phyloP scores from a whole-genome alignment of 495 filamentous ascomycete genomes.

The Penicillium paradoxum region DNA sequence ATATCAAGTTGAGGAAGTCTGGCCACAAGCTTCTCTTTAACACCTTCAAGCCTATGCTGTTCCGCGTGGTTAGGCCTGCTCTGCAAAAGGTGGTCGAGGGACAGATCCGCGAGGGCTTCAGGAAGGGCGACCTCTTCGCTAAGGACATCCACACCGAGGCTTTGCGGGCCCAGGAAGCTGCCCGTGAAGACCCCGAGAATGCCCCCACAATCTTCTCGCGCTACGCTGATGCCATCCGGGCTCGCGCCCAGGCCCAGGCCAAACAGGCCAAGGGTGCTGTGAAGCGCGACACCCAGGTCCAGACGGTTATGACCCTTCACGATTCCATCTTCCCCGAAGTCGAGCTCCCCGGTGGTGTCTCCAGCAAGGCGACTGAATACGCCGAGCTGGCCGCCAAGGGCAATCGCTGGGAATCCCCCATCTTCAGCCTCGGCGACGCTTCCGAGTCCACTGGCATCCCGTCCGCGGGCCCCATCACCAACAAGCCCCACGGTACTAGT shows the following conservation, averaged over 20 bases:
- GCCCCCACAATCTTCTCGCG: constrained; percentile 80
- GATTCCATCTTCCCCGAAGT: constrained; percentile 89
- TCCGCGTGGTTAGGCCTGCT: constrained; percentile 76
- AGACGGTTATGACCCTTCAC: constrained; percentile 77
- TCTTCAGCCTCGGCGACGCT: constrained; percentile 86
- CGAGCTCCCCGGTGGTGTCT: constrained; percentile 83
- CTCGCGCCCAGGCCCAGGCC: constrained; percentile 66
- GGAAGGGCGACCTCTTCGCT: constrained; percentile 61
- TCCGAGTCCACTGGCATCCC: constrained; percentile 67
- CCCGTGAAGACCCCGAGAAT: constrained; percentile 67
- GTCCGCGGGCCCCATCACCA: constrained; percentile 52
- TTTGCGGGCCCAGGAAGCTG: constrained; percentile 62
- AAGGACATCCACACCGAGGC: constrained; percentile 80
- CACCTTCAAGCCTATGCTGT: constrained; percentile 81
- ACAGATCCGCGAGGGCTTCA: constrained; percentile 73
- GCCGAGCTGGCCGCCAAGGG: constrained; percentile 82
- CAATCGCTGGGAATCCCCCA: constrained; percentile 88
- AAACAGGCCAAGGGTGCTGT: constrained; percentile 57
- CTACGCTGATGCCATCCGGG: constrained; percentile 72
- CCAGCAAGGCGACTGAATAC: constrained; percentile 92
- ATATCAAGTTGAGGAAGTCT: constrained; percentile 89
- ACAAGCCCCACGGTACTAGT: constrained; percentile 56
- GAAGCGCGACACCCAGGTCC: constrained; percentile 63
- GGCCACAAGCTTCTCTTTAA: constrained; percentile 89
- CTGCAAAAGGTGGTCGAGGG: constrained; percentile 85